Percentiles rank a stretch among this genome's conserved stretches.
phyloP scores from a whole-genome alignment of 2,329 filamentous ascomycete genomes.

The Gnomoniopsis sp. region DNA sequence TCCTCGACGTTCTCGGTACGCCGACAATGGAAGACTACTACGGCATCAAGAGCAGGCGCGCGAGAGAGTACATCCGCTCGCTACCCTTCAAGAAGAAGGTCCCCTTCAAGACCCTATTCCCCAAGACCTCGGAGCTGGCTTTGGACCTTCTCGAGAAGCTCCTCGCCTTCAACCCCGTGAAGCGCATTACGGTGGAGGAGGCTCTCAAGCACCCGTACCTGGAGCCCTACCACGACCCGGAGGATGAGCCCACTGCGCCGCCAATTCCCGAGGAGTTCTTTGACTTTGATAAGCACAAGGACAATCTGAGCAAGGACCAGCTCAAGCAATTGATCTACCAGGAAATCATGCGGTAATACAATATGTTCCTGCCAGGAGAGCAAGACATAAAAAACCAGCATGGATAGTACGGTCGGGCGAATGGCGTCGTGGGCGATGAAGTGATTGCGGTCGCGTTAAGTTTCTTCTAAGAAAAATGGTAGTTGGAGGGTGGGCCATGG shows the following conservation, averaged over 20 bases:
- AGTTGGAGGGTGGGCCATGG: too few species aligned
- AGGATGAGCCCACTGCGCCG: constrained; percentile 94
- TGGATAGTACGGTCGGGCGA: not conserved
- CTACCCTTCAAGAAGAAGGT: constrained; percentile 99
- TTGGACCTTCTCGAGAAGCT: constrained; percentile 93
- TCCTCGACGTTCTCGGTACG: constrained; percentile 93
- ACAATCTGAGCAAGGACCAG: constrained; percentile 96
- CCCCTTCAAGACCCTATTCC: constrained; percentile 93
- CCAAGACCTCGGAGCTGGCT: constrained; percentile 96
- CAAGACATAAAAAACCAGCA: not conserved
- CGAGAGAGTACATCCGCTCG: constrained; percentile 95
- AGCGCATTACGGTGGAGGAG: constrained; percentile 97
- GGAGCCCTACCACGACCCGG: constrained; percentile 97
- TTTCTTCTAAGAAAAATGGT: not conserved
- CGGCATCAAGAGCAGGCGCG: constrained; percentile 96
- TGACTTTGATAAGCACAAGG: constrained; percentile 99
- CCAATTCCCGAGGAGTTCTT: constrained; percentile 99
- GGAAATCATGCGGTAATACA: constrained; percentile 73
- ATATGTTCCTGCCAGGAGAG: not conserved
- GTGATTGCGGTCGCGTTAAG: not conserved
- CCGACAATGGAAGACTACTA: constrained; percentile 99
- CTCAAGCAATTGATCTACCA: constrained; percentile 96
- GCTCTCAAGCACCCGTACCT: constrained; percentile 96
- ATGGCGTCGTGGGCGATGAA: not conserved
- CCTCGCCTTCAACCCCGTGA: constrained; percentile 95